Conservation (phyloP, 768 basidiomycete species). For the Suillus tomentosus region DNA sequence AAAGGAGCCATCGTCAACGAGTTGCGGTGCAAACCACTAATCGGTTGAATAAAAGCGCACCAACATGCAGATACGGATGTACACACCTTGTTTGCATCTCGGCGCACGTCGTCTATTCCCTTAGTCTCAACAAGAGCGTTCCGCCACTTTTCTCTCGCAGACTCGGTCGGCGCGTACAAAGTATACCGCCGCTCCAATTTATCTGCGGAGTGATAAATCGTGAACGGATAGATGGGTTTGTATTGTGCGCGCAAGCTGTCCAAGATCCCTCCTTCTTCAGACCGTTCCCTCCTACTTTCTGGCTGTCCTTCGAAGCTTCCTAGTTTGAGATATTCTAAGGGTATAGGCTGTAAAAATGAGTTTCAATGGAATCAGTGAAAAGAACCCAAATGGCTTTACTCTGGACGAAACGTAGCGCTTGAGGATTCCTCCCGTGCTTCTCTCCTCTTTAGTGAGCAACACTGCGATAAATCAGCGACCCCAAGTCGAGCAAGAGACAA, state of each 20-base stretch:
- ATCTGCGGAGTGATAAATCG: slow-evolving; percentile 68
- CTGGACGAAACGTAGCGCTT: slow-evolving; percentile 63
- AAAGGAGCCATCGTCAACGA: slow-evolving; percentile 64
- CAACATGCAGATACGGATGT: not conserved
- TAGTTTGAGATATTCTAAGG: slow-evolving; percentile 75
- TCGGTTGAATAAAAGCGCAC: slow-evolving; percentile 14
- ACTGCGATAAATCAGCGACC: slow-evolving; percentile 42
- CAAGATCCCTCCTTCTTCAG: slow-evolving; percentile 58
- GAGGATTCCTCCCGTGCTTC: slow-evolving; percentile 45
- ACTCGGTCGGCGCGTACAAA: slow-evolving; percentile 63
- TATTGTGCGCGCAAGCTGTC: slow-evolving; percentile 55
- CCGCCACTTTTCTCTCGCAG: slow-evolving; percentile 63
- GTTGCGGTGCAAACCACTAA: slow-evolving; percentile 69
- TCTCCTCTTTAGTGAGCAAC: slow-evolving; percentile 64
- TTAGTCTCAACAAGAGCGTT: slow-evolving; percentile 61
- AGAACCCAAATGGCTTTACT: slow-evolving; percentile 42
- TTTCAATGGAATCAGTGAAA: slow-evolving; percentile 8
- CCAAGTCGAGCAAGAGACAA: not conserved
- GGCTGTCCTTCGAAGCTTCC: slow-evolving; percentile 60
- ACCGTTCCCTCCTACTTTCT: slow-evolving; percentile 64
- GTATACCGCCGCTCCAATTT: slow-evolving; percentile 66
- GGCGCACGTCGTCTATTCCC: slow-evolving; percentile 60
- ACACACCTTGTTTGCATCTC: slow-evolving; percentile 74
- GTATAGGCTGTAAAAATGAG: slow-evolving; percentile 60
- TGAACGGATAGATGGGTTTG: slow-evolving; percentile 72